Evolutionary conservation across 108 stramenopile genomes (phyloP), one percentile per base, ranked within the genome.

Genomic region (Conticribra weissflogii): DNA sequence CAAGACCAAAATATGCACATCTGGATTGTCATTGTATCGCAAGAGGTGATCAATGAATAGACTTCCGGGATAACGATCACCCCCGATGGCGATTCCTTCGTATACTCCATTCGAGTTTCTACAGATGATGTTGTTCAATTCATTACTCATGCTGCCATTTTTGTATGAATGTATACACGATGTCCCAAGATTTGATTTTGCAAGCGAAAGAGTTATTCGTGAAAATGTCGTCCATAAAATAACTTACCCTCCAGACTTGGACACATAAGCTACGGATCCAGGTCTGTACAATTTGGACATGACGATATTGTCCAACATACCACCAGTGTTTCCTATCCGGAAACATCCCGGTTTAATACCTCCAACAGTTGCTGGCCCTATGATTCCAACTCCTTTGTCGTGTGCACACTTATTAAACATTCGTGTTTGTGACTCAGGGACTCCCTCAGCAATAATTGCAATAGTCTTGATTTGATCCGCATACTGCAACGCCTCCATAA

Each of bases 291-390:
- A 75, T 80, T 96, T 96, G 54, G 84, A 86, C 85, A 92, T 87
- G 44, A 93, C 89, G 63, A 96, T 93, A 76, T 96, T 96, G 70
- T 96, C 96, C 4, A 96, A 76, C 96, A 96, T 96, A n/a, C 96
- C 96, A 9, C 93, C 96, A 46, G 96, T 96, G 71, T 96, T 96
- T 15, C 96, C 96, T 60, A 96, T 96, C 21, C 93, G 81, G 67
- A 96, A 94, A 81, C 96, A 96, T 28, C 96, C 96, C 19, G 96
- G 96, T 81, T 83, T 88, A 68, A 96, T 96, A 28, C 96, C 96
- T 33, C 96, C 96, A 19, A 96, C 96, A 21, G 96, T 96, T 5
- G 96, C 96, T 9, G 96, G 96, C 14, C 96, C 96, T 57, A 96
- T 94, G 44, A 96, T 74, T 0, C 89, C 90, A 33, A 96, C 93